phyloP scores from a whole-genome alignment of 371 early-diverging fungal genomes.

The Haplosporangium sp. region DNA sequence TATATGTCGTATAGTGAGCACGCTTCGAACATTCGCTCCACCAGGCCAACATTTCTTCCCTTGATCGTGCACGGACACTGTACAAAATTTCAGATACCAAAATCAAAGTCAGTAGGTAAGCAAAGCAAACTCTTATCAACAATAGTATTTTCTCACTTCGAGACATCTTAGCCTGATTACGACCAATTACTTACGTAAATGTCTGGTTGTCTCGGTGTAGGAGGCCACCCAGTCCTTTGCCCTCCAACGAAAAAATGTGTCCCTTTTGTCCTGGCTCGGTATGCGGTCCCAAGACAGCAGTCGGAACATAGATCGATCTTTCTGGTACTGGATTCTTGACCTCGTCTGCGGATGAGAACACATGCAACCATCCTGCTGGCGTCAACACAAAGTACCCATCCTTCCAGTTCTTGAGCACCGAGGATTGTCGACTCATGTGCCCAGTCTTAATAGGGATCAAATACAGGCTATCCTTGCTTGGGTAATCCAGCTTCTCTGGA shows the following conservation, averaged over 20 bases:
- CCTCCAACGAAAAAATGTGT: slow-evolving; percentile 35
- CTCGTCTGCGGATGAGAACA: slow-evolving; percentile 18
- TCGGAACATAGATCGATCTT: slow-evolving; percentile 30
- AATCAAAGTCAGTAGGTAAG: not conserved
- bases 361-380: slow-evolving; percentile 31
- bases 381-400: slow-evolving; percentile 35
- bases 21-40: slow-evolving; percentile 28
- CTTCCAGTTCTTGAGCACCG: slow-evolving; percentile 39
- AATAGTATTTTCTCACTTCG: too few relatives aligned
- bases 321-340: slow-evolving; percentile 6
- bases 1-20: slow-evolving; percentile 16
- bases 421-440: slow-evolving; percentile 19
- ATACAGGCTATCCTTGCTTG: slow-evolving; percentile 23
- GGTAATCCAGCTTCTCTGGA: slow-evolving; percentile 31
- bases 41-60: slow-evolving; percentile 38
- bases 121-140: not conserved
- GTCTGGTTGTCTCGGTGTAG: slow-evolving; percentile 33
- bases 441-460: slow-evolving; percentile 21
- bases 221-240: slow-evolving; percentile 28
- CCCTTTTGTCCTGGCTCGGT: slow-evolving; percentile 10
- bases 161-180: too few relatives aligned
- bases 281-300: slow-evolving; percentile 24
- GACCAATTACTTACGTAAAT: slow-evolving; percentile 22
- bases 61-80: slow-evolving; percentile 27
- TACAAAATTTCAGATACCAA: not conserved